Conservation (phyloP, 768 basidiomycete species). For the Kwoniella botswanensis region DNA sequence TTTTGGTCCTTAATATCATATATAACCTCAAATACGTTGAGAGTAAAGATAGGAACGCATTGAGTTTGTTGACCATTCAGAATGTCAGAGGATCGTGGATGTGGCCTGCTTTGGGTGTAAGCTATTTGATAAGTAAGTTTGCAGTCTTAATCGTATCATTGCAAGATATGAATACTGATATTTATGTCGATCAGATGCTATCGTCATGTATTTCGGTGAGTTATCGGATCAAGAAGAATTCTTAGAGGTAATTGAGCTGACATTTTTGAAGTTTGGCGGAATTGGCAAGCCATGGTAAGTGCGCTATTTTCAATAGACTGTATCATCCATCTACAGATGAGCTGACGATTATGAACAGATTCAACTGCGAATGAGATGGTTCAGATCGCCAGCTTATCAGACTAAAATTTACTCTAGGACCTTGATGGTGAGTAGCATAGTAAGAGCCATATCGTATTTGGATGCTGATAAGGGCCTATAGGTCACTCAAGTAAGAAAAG, state of each 20-base stretch:
- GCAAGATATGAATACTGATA: conserved; percentile 16
- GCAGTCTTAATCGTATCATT: not conserved
- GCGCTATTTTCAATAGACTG: no score
- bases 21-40: conserved; percentile 77
- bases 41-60: conserved; percentile 59
- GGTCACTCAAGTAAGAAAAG: conserved; percentile 72
- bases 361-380: conserved; percentile 79
- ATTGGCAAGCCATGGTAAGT: conserved; percentile 63
- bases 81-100: conserved; percentile 74
- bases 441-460: not conserved
- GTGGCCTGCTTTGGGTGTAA: conserved; percentile 81
- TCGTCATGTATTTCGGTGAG: conserved; percentile 49
- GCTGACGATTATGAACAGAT: conserved; percentile 53
- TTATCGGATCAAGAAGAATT: not conserved
- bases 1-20: conserved; percentile 80
- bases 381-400: conserved; percentile 68
- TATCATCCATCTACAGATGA: not conserved
- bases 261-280: conserved; percentile 44
- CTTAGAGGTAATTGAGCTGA: not conserved
- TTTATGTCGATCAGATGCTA: conserved; percentile 22
- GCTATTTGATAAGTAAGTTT: conserved; percentile 73
- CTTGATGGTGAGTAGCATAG: conserved; percentile 63
- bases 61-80: conserved; percentile 73
- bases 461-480: conserved; percentile 56
- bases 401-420: conserved; percentile 93